Base-by-base conservation (phyloP, 2,329 filamentous ascomycete genomes). In the Fusarium oligoseptatum region DNA sequence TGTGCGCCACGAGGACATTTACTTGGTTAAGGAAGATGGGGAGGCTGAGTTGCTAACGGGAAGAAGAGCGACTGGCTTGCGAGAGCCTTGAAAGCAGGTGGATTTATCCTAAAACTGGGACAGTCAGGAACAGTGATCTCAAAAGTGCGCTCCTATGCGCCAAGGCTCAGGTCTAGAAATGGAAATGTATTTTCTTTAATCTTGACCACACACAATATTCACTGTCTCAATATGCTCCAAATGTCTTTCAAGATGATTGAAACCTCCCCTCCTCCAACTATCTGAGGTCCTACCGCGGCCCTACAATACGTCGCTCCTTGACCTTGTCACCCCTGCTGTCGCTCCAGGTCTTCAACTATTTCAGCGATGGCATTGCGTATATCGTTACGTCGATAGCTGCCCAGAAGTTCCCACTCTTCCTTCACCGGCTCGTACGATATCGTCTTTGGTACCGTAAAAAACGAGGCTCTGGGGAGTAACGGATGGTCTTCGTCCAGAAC, bases 1-100 rank as follows among this genome's bases (percentile, higher is more conserved):
- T 0, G 89, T 92, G 1, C 83, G 90, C 41, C 89, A 92, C 76
- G 91, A 92, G 77, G 90, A 92, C 76, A 84, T 92, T 9, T 86
- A 91, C 61, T 81, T 92, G 4, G 88, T 92, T 9, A 88, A 79
- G 65, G 87, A 87, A 64, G 78, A 86, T 62, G 88, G 86, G 0
- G 84, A 88, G 62, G 87, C 90, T 0, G 87, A 90, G 55, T 81
- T 91, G 14, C 79, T 92, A 57, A 91, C 86, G 24, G 89, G 89
- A 1, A 83, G 80, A 3, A 84, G 87, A 64, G 89, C 90, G 3
- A 81, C 67, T 3, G 85, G 86, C 6, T 85, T 90, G 2, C 91
- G 89, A 82, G 83, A 90, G 50, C 89, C 90, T 36, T 85, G 68
- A 69, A 41, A 34, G 12, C 4, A 15, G 4, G 11, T 20, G 52